Percentiles rank a stretch among this genome's conserved stretches.
Conservation (phyloP, 2,329 filamentous ascomycete species). For the Incumbomyces delicatus region DNA sequence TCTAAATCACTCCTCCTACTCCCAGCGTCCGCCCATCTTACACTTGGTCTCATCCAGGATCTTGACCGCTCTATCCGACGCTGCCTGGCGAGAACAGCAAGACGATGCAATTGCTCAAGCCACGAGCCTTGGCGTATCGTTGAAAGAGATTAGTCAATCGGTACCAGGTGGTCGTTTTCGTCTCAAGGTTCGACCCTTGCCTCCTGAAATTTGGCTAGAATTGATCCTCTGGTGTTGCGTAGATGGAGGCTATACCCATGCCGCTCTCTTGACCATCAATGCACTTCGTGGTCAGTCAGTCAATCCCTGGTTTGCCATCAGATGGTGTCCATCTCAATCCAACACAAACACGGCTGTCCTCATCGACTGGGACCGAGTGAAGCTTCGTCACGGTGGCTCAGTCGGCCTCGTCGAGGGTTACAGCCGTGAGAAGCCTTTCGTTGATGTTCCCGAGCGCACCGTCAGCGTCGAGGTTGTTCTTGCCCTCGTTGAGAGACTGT, state of each 20-base stretch:
- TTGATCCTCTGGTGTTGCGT: slow-evolving; percentile 43
- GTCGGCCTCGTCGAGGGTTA: slow-evolving; percentile 14
- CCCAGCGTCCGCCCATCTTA: slow-evolving; percentile 34
- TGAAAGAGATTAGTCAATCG: slow-evolving; percentile 22
- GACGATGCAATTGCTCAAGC: slow-evolving; percentile 29
- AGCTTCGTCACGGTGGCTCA: slow-evolving; percentile 9
- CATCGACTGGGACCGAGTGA: slow-evolving; percentile 14
- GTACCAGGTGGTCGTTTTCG: slow-evolving; percentile 31
- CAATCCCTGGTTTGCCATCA: slow-evolving; percentile 31
- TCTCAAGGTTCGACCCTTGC: slow-evolving; percentile 34
- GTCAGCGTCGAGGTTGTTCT: slow-evolving; percentile 51
- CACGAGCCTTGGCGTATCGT: slow-evolving; percentile 23
- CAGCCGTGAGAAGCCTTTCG: slow-evolving; percentile 23
- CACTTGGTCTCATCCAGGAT: slow-evolving; percentile 36
- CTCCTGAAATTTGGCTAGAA: slow-evolving; percentile 40
- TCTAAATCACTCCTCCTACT: slow-evolving; percentile 22
- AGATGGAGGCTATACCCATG: slow-evolving; percentile 34
- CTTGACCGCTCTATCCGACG: slow-evolving; percentile 38
- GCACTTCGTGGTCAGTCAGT: slow-evolving; percentile 24
- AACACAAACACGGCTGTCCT: slow-evolving; percentile 1
- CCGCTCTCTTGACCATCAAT: slow-evolving; percentile 32
- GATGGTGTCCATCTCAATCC: slow-evolving; percentile 24
- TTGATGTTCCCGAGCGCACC: slow-evolving; percentile 36
- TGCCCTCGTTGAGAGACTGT: slow-evolving; percentile 44
- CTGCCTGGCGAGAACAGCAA: slow-evolving; percentile 35